Conservation (phyloP, 768 basidiomycete species). For the Rhodotorula paludigena region DNA sequence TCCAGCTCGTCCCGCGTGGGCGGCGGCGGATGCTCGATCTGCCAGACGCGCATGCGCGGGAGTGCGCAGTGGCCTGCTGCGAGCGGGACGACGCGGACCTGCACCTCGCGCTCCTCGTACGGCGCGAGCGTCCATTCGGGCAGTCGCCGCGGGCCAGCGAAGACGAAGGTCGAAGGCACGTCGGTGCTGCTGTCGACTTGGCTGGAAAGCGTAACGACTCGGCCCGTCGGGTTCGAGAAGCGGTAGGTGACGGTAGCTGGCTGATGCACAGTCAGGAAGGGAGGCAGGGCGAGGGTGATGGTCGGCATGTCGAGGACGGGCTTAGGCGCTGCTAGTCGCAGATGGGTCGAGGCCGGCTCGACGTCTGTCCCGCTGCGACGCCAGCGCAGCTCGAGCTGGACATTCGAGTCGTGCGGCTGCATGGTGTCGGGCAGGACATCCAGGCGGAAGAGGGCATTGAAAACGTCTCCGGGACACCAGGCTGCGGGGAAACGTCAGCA, state of each 20-base stretch:
- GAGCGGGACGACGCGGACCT: constrained; percentile 20
- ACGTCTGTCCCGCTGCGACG: constrained; percentile 21
- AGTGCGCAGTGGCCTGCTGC: constrained; percentile 2
- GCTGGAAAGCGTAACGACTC: constrained; percentile 60
- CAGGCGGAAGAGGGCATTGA: constrained; percentile 58
- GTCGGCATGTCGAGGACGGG: constrained; percentile 65
- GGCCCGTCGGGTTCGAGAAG: constrained; percentile 63
- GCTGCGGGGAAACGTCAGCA: constrained; percentile 1
- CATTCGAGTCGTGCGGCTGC: background rate
- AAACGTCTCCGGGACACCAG: constrained; percentile 54
- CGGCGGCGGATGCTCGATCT: constrained; percentile 2
- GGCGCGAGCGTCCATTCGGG: constrained; percentile 69
- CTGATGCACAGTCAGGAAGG: constrained; percentile 54
- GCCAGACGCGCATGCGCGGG: constrained; percentile 26
- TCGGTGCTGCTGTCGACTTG: constrained; percentile 70
- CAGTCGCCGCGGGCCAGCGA: constrained; percentile 66
- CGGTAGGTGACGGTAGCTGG: constrained; percentile 48
- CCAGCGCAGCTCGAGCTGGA: constrained; percentile 42
- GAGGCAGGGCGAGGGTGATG: constrained; percentile 58
- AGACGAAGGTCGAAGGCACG: constrained; percentile 58
- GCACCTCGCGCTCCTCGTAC: constrained; percentile 46
- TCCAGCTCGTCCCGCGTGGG: background rate
- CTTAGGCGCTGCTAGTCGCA: constrained; percentile 55
- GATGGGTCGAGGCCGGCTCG: background rate
- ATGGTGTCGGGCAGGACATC: constrained; percentile 39